These are phyloP conservation scores for Periglandula ipomoeae DNA, from an alignment of 2,329 filamentous ascomycete genomes.

Conservation along the genomic window DNA sequence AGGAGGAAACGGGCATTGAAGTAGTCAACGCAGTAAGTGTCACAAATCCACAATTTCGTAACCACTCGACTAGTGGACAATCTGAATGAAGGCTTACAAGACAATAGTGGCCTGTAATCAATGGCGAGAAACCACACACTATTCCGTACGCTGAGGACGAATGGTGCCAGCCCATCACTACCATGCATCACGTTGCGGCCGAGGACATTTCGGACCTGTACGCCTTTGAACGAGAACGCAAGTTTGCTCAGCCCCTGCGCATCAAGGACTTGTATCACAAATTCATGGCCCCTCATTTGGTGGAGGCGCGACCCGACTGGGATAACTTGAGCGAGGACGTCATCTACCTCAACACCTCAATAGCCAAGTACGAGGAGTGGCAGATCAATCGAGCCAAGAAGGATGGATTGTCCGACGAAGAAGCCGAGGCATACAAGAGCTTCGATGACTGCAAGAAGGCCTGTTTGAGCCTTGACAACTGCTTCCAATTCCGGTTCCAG, in stretches of 20 bases:
- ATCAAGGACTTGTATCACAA: slow-evolving; percentile 39
- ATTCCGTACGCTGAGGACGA: slow-evolving; percentile 36
- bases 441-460: slow-evolving; percentile 34
- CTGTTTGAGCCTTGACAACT: slow-evolving; percentile 29
- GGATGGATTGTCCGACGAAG: slow-evolving; percentile 22
- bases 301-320: slow-evolving; percentile 36
- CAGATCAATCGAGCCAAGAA: slow-evolving; percentile 23
- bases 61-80: background rate
- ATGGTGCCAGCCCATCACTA: slow-evolving; percentile 47
- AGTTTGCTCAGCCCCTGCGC: slow-evolving; percentile 24
- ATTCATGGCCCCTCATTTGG: slow-evolving; percentile 33
- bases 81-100: background rate
- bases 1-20: slow-evolving; percentile 30
- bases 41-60: background rate
- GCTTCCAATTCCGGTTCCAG: slow-evolving; percentile 33
- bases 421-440: slow-evolving; percentile 32
- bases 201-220: slow-evolving; percentile 42
- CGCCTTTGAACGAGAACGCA: slow-evolving; percentile 38
- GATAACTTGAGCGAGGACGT: slow-evolving; percentile 41
- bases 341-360: slow-evolving; percentile 28
- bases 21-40: slow-evolving; percentile 33
- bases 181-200: slow-evolving; percentile 45
- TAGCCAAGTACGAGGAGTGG: slow-evolving; percentile 21
- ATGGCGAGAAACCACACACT: slow-evolving; percentile 44
- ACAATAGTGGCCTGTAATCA: slow-evolving; percentile 43